Conservation (phyloP, 1,284 basidiomycete species). For the Malassezia psittaci region DNA sequence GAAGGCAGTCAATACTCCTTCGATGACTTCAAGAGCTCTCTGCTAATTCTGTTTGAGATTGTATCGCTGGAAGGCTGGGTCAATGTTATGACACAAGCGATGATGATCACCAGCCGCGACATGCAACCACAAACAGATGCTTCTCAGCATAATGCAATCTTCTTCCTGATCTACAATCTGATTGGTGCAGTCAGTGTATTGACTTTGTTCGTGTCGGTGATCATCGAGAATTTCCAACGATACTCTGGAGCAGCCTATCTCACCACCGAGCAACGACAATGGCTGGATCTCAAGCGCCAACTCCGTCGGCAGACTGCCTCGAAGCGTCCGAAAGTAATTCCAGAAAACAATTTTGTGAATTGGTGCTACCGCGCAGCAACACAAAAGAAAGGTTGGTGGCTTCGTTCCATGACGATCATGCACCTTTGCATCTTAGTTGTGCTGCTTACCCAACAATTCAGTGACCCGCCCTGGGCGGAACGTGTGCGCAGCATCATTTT, state of each 20-base stretch:
- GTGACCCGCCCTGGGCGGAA: slow-evolving; percentile 55
- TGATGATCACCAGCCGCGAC: slow-evolving; percentile 61
- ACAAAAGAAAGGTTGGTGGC: slow-evolving; percentile 89
- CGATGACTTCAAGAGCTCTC: slow-evolving; percentile 71
- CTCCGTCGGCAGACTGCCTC: slow-evolving; percentile 79
- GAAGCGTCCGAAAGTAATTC: slow-evolving; percentile 61
- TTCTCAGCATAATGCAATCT: slow-evolving; percentile 60
- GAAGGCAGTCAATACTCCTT: slow-evolving; percentile 80
- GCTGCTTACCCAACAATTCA: slow-evolving; percentile 75
- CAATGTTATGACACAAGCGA: slow-evolving; percentile 74
- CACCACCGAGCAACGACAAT: slow-evolving; percentile 82
- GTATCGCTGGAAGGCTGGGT: slow-evolving; percentile 91
- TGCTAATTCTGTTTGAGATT: slow-evolving; percentile 92
- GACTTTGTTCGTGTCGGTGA: slow-evolving; percentile 59
- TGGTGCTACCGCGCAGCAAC: slow-evolving; percentile 92
- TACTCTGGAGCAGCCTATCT: slow-evolving; percentile 62
- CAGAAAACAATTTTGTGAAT: slow-evolving; percentile 55
- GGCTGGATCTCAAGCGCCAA: slow-evolving; percentile 84
- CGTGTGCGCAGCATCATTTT: slow-evolving; percentile 68
- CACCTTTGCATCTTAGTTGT: slow-evolving; percentile 76
- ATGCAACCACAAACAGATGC: slow-evolving; percentile 35
- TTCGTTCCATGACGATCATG: slow-evolving; percentile 66
- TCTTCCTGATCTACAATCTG: slow-evolving; percentile 86
- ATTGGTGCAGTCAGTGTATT: slow-evolving; percentile 71
- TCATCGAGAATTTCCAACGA: slow-evolving; percentile 84